Evolutionary conservation across 2,329 filamentous ascomycete genomes (phyloP).

Genomic region (Microdochium trichocladiopsis): DNA sequence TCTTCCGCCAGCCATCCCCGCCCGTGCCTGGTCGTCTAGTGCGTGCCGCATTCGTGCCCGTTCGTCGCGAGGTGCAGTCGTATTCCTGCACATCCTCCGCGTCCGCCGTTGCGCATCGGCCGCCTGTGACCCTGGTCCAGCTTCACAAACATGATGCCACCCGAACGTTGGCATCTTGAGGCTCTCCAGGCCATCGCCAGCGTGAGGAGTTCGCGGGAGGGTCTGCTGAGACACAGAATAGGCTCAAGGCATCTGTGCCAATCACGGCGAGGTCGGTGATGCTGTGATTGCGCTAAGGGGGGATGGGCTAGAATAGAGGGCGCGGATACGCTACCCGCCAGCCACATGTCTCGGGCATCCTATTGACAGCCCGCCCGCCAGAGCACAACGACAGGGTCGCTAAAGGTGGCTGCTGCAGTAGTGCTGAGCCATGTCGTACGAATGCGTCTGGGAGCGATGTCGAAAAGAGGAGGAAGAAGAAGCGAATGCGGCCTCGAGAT

Average conservation of each 20-base stretch:
- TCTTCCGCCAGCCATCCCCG: constrained; percentile 2
- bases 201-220: no score
- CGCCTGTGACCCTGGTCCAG: no score
- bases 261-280: no score
- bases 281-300: not conserved
- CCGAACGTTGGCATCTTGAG: no score
- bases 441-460: not conserved
- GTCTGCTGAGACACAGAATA: no score
- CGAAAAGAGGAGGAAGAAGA: not conserved
- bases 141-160: no score
- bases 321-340: constrained; percentile 2
- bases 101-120: no score
- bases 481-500: no score
- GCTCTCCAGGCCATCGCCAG: no score
- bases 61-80: no score
- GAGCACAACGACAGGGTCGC: not conserved
- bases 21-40: constrained; percentile 9
- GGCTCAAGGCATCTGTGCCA: not conserved
- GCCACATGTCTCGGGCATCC: not conserved
- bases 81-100: no score
- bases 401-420: not conserved
- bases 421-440: not conserved
- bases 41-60: constrained; percentile 2
- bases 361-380: not conserved
- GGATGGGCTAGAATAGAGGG: constrained; percentile 1